phyloP scores from a whole-genome alignment of 192 early-diverging fungal species.

The Umbelopsis ramanniana region DNA sequence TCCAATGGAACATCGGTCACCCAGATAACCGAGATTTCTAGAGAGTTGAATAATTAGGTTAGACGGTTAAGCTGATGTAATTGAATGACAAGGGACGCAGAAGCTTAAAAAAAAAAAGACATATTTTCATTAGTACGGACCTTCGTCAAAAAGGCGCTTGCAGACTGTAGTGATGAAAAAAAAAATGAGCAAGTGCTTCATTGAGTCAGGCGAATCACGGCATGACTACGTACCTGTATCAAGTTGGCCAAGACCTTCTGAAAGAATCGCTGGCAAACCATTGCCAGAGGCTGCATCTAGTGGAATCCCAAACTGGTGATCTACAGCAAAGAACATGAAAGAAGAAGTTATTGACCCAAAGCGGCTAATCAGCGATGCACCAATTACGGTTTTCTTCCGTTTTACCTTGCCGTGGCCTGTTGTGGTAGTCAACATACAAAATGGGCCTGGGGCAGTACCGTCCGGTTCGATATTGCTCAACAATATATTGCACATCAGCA shows the following conservation, averaged over 20 bases:
- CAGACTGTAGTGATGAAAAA: conserved; percentile 13
- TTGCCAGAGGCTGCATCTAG: not conserved
- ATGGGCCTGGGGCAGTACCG: conserved; percentile 69
- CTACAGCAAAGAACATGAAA: not conserved
- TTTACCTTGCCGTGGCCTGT: conserved; percentile 62
- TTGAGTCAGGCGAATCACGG: not conserved
- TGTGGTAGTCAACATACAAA: conserved; percentile 70
- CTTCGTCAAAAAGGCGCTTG: conserved; percentile 27
- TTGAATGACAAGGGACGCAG: no score
- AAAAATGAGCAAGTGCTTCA: not conserved
- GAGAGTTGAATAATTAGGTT: conserved; percentile 10
- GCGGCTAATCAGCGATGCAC: not conserved
- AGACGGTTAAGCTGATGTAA: not conserved
- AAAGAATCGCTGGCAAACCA: conserved; percentile 1
- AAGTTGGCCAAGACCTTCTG: not conserved
- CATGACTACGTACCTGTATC: not conserved
- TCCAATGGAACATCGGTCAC: conserved; percentile 58
- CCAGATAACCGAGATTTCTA: conserved; percentile 65
- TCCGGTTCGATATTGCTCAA: conserved; percentile 76
- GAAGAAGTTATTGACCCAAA: not conserved
- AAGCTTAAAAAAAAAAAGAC: conserved; percentile 3
- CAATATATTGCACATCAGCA: conserved; percentile 73
- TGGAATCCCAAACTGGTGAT: conserved; percentile 5
- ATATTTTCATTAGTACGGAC: conserved; percentile 6
- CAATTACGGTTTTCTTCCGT: not conserved